A percentile compares a stretch with the other conserved stretches of the same genome.
Conservation (phyloP, 1,139 yeast genomes). For the Saccharomycopsis phalli region DNA sequence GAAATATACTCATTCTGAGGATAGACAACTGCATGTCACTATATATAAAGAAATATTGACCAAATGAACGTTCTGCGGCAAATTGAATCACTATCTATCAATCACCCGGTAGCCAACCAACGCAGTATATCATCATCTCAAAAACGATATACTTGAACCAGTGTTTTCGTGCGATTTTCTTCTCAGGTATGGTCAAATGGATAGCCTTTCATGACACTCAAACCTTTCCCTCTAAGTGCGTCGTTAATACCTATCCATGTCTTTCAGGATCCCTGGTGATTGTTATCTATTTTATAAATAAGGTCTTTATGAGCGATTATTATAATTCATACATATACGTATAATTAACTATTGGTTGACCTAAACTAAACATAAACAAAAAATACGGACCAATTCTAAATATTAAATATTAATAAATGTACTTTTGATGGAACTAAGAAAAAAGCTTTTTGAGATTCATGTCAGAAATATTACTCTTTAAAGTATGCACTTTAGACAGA, state of each 20-base stretch:
- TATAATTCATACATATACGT: no score
- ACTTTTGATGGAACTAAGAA: not conserved
- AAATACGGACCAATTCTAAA: constrained; percentile 1
- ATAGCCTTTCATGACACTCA: no score
- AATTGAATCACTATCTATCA: constrained; percentile 53
- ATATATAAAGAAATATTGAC: constrained; percentile 51
- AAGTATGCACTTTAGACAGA: not conserved
- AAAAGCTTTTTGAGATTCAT: constrained; percentile 10
- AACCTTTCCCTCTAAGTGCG: no score
- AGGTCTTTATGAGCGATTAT: no score
- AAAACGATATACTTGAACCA: constrained; percentile 49
- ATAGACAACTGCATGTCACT: constrained; percentile 53
- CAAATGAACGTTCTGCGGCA: constrained; percentile 45
- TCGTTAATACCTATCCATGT: no score
- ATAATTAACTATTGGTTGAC: no score
- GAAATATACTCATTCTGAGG: constrained; percentile 50
- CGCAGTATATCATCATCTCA: constrained; percentile 46
- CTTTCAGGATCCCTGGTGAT: no score
- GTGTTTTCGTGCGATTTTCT: constrained; percentile 39
- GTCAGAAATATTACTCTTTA: constrained; percentile 9
- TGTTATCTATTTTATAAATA: no score
- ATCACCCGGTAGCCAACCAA: no score
- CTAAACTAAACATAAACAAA: no score
- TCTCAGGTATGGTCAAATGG: constrained; percentile 43
- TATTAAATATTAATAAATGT: not conserved